Evolutionary conservation across 208 protist genomes (phyloP).

Genomic region (Acanthamoeba triangularis): DNA sequence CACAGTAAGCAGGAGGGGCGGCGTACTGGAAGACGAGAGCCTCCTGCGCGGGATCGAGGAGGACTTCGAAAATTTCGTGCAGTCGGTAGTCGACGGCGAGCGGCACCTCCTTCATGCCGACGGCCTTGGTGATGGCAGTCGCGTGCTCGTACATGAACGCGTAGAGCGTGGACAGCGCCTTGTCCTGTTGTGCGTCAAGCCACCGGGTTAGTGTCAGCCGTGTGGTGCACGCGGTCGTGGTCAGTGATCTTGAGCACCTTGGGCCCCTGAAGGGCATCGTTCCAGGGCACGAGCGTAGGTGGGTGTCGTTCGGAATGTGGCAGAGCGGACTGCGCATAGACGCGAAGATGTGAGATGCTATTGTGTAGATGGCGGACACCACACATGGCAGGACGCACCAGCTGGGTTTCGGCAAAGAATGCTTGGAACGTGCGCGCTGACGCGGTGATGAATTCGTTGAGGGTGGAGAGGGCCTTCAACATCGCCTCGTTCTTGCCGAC

Average conservation of each 20-base stretch:
- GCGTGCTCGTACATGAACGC: neutral
- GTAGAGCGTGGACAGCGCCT: neutral
- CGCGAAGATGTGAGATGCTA: neutral
- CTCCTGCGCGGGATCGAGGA: neutral
- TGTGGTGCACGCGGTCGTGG: neutral
- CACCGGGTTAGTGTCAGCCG: no score
- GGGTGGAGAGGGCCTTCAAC: neutral
- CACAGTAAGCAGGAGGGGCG: neutral
- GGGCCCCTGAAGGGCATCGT: neutral
- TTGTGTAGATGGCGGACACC: neutral
- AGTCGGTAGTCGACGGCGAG: constrained; percentile 10
- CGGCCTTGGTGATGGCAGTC: neutral
- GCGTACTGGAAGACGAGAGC: constrained; percentile 10
- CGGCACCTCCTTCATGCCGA: neutral
- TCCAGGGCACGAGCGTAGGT: neutral
- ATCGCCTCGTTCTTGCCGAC: constrained; percentile 6
- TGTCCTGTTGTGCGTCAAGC: neutral
- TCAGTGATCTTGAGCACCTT: neutral
- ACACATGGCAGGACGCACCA: neutral
- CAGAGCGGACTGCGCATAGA: neutral
- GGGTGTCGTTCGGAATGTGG: constrained; percentile 4
- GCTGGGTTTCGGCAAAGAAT: constrained; percentile 25
- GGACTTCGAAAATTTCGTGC: constrained; percentile 1
- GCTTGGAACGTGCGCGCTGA: constrained; percentile 2
- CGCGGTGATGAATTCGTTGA: constrained; percentile 16